These are phyloP conservation scores for Talaromyces pinophilus DNA, from an alignment of 2,329 filamentous ascomycete species.

Conservation along the genomic window DNA sequence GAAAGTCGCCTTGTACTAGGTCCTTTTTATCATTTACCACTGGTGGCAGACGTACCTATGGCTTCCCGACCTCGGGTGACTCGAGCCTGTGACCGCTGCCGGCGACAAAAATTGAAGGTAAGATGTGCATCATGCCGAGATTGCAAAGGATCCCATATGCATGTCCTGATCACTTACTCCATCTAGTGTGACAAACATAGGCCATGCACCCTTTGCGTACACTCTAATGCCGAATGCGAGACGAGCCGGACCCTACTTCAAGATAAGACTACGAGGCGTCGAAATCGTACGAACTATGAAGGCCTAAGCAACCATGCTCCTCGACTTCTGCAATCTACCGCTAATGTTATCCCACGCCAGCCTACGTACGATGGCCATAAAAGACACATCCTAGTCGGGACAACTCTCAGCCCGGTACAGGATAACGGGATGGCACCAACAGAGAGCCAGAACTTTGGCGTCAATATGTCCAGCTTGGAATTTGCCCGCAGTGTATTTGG, in stretches of 20 bases:
- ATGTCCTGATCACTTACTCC: background rate
- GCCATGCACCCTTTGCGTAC: conserved; percentile 34
- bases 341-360: background rate
- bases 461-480: conserved; percentile 28
- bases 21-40: background rate
- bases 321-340: background rate
- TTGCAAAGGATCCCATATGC: background rate
- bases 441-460: conserved; percentile 26
- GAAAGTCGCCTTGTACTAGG: background rate
- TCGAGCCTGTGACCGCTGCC: conserved; percentile 28
- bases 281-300: conserved; percentile 14
- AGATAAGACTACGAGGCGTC: conserved; percentile 12
- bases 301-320: background rate
- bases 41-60: background rate
- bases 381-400: background rate
- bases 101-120: conserved; percentile 39
- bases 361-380: background rate
- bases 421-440: background rate
- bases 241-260: conserved; percentile 20
- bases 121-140: background rate
- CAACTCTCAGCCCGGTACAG: background rate
- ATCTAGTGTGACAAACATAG: conserved; percentile 59
- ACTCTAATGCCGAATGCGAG: conserved; percentile 26
- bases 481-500: conserved; percentile 29
- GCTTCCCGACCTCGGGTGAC: conserved; percentile 17